A percentile compares a stretch with the other conserved stretches of the same genome.
Conservation (phyloP, 2,329 filamentous ascomycete genomes). For the Colletotrichum nymphaeae region DNA sequence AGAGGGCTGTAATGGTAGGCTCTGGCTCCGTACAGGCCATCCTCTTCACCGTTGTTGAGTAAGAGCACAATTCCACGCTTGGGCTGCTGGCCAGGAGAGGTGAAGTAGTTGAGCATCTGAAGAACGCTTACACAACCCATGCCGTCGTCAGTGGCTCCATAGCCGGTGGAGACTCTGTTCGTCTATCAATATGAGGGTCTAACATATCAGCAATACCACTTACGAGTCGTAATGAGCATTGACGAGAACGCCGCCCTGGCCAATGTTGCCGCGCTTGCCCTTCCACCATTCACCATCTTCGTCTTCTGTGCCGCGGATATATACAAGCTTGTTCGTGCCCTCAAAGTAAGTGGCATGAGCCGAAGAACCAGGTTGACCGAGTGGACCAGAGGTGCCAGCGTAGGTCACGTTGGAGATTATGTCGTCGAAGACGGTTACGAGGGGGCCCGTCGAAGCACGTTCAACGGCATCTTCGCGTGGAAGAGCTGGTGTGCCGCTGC, state of each 20-base stretch:
- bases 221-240: slow-evolving; percentile 92
- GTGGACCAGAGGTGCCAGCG: neutral
- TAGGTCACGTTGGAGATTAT: slow-evolving; percentile 81
- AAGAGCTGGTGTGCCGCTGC: neutral
- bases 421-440: slow-evolving; percentile 82
- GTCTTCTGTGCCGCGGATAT: slow-evolving; percentile 85
- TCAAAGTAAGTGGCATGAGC: slow-evolving; percentile 81
- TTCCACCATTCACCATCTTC: slow-evolving; percentile 81
- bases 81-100: slow-evolving; percentile 75
- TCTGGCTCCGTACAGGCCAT: slow-evolving; percentile 87
- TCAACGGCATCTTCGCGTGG: neutral
- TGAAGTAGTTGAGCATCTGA: slow-evolving; percentile 89
- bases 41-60: slow-evolving; percentile 96
- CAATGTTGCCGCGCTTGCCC: slow-evolving; percentile 56
- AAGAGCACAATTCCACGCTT: slow-evolving; percentile 84
- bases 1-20: slow-evolving; percentile 88
- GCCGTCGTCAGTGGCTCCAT: slow-evolving; percentile 93
- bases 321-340: slow-evolving; percentile 90
- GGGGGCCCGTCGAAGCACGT: slow-evolving; percentile 43
- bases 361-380: neutral
- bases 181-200: slow-evolving; percentile 3
- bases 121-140: slow-evolving; percentile 88
- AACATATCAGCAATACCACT: slow-evolving; percentile 38
- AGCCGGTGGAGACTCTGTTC: slow-evolving; percentile 85
- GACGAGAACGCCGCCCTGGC: slow-evolving; percentile 84